Base-by-base conservation (phyloP, 202 grass and related monocot species). In the Sporobolus alterniflorus region DNA sequence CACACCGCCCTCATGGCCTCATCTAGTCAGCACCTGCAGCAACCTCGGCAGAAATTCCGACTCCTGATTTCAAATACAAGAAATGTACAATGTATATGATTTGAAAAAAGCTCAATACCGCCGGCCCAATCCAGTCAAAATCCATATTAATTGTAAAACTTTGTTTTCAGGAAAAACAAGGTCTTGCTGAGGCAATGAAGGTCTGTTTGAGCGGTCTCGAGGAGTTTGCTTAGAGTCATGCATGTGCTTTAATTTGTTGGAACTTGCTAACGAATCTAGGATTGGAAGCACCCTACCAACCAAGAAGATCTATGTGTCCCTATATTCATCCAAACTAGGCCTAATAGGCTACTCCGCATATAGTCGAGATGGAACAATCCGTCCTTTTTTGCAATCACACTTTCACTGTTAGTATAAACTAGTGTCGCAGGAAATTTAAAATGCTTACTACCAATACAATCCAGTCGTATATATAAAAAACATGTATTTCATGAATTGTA, bases 181-280 rank as follows among this genome's bases (percentile, higher is more conserved):
- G 13, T 6, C 24, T 30, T 16, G 57, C 26, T 61, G 21, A 32
- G 13, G 69, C 46, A 78, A 47, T 78, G 54, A 50, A 70, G 60
- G 17, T 60, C 16, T 29, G 41, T 81, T 81, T 80, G 82, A 78
- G 79, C 72, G 11, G 79, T 70, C n/a, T n/a, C 69, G 79, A 86
- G 65, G 79, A 83, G 42, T 82, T 79, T 68, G 78, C 67, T 74
- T 86, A 83, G 61, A 79, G 44, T 86, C 74, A 69, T 75, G 84
- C 74, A 69, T 75, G 84, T 20, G 79, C 83, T 79, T 83, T n/a
- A n/a, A n/a, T n/a, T 70, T 79, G 83, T 87, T 90, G 88, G 79
- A 90, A 90, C 88, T 90, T 90, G 88, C 64, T 75, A 87, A 79
- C 79, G 79, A 86, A 87, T 83, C 84, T 83, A 79, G 75, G 69